Percentiles rank a stretch among this genome's conserved stretches.
Conservation (phyloP, 2,329 filamentous ascomycete species). For the Pestalotiopsis sp. region DNA sequence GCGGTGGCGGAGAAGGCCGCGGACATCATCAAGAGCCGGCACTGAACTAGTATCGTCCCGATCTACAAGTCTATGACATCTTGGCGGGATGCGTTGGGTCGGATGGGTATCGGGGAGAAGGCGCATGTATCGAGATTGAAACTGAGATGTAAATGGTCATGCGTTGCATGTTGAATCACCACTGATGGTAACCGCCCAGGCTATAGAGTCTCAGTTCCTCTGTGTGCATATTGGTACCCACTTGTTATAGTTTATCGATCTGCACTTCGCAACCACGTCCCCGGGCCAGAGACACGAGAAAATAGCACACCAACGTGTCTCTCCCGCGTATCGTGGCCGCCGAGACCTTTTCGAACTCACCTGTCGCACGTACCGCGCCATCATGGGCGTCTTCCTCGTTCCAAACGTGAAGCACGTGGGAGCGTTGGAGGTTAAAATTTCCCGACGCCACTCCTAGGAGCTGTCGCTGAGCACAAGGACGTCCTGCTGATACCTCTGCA, state of each 20-base stretch:
- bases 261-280: not conserved
- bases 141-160: not conserved
- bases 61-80: not conserved
- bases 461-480: not conserved
- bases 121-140: no score
- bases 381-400: not conserved
- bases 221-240: not conserved
- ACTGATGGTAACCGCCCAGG: not conserved
- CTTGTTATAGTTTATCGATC: not conserved
- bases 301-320: not conserved
- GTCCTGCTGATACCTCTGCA: not conserved
- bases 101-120: no score
- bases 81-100: not conserved
- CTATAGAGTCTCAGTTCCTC: not conserved
- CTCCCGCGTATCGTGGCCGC: not conserved
- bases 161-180: not conserved
- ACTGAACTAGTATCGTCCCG: not conserved
- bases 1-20: constrained; percentile 34
- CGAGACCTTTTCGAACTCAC: not conserved
- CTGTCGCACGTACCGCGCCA: not conserved
- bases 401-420: not conserved
- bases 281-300: not conserved
- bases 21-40: constrained; percentile 27
- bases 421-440: not conserved
- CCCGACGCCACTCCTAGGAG: not conserved